Evolutionary conservation across 495 filamentous ascomycete genomes (phyloP), one percentile per base, ranked within the genome.

Genomic region (Stereocaulon alpinum): DNA sequence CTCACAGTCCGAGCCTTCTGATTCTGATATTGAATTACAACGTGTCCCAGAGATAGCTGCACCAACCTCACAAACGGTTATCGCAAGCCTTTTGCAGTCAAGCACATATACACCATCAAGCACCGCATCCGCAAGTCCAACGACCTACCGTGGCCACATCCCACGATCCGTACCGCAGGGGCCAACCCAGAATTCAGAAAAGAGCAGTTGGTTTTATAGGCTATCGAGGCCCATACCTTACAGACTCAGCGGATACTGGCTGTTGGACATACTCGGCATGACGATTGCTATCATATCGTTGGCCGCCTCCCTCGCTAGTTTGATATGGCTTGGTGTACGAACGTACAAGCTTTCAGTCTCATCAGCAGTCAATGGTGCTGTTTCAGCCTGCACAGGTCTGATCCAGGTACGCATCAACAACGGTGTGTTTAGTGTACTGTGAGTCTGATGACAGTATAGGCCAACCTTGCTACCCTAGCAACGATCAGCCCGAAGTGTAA

Each of bases 321-420:
- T 63, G 24, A 51, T 63, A 1, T 45, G 48, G 15, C 48, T 63
- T 27, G 58, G 58, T 0, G 54, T 42, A 17, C 62, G 57, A 27
- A 34, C 43, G 15, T 59, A 60, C 24, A 56, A 51, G 29, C 44
- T 63, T 24, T 22, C 43, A n/a, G 47, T 56, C 17, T 59, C 29
- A 17, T n/a, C 37, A 42, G 37, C 57, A 24, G 7, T 34, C 30
- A 59, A 59, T 42, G 47, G 27, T 22, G 40, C n/a, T 17, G 10
- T 41, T 22, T 14, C 18, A 9, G 47, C 57, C 10, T 59, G 57
- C 9, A 15, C 29, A 1, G 15, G 27, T 10, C 12, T 42, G 15
- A 43, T 30, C 9, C 48, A 49, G 29, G 57, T 59, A 17, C 34
- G 37, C 52, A 17, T 14, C 43, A 22, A 10, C 40, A 2, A 15